Evolutionary conservation across 2,329 filamentous ascomycete genomes (phyloP).

Genomic region (Cryphonectria radicalis): DNA sequence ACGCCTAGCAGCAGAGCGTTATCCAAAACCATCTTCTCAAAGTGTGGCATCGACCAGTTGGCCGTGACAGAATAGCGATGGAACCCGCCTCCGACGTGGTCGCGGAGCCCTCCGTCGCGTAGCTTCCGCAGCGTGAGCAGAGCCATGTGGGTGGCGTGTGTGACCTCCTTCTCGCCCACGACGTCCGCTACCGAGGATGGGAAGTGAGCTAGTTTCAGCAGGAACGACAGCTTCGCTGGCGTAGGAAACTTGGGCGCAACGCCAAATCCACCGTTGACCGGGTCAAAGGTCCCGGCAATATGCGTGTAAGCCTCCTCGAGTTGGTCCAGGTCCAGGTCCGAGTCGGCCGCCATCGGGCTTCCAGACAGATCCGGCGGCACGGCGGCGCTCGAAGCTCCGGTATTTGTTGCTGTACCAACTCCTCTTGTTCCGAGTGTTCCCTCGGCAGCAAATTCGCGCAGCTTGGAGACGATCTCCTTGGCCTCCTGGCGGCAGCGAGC

Average conservation of each 20-base stretch:
- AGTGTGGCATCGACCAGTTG: constrained; percentile 94
- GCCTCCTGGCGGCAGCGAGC: constrained; percentile 82
- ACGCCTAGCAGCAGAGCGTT: constrained; percentile 84
- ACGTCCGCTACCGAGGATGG: constrained; percentile 78
- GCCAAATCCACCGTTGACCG: constrained; percentile 78
- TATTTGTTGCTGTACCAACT: constrained; percentile 37
- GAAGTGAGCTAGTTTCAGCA: constrained; percentile 75
- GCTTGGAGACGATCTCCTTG: constrained; percentile 76
- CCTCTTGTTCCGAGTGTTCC: constrained; percentile 66
- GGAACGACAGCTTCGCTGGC: constrained; percentile 80
- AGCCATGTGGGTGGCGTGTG: constrained; percentile 76
- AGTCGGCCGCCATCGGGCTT: constrained; percentile 42
- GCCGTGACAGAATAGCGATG: constrained; percentile 83
- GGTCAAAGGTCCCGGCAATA: constrained; percentile 81
- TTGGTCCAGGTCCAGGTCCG: constrained; percentile 84
- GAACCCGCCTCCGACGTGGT: constrained; percentile 62
- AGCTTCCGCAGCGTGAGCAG: constrained; percentile 80
- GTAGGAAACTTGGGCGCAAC: constrained; percentile 87
- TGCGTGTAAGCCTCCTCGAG: constrained; percentile 87
- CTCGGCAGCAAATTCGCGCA: constrained; percentile 87
- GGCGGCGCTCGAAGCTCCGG: constrained; percentile 37
- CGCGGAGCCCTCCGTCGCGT: constrained; percentile 56
- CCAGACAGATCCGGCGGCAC: constrained; percentile 27
- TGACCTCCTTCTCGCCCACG: constrained; percentile 81
- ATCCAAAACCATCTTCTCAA: constrained; percentile 96